Evolutionary conservation across 208 protist species (phyloP).

Genomic region (Acanthamoeba royreba): DNA sequence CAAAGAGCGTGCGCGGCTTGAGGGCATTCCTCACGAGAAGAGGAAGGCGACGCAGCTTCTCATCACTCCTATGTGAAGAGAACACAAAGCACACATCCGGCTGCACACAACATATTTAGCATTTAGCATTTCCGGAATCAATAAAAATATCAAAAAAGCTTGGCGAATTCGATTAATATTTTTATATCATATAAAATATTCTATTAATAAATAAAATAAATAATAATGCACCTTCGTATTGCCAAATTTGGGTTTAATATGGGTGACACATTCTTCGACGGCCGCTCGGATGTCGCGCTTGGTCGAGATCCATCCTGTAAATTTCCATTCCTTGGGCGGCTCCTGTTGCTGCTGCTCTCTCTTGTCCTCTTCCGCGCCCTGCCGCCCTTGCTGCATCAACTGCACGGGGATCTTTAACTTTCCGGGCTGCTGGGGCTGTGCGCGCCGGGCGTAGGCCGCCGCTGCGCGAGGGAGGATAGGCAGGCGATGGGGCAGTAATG

Average conservation of each 20-base stretch:
- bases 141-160: not conserved
- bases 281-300: not conserved
- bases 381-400: no score
- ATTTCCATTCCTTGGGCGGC: constrained; percentile 10
- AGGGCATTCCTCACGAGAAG: not conserved
- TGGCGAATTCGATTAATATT: no score
- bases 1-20: not conserved
- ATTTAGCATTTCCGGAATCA: not conserved
- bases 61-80: not conserved
- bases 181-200: not conserved
- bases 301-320: not conserved
- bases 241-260: not conserved
- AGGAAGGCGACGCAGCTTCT: not conserved
- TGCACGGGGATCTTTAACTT: no score
- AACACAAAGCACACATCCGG: constrained; percentile 4
- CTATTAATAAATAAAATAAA: not conserved
- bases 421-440: no score
- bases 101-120: not conserved
- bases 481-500: no score
- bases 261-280: not conserved
- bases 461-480: no score
- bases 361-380: no score
- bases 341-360: no score
- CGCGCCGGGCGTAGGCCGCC: no score
- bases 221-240: not conserved